Percentiles rank a stretch among this genome's conserved stretches.
Conservation (phyloP, 1,284 basidiomycete genomes). For the Athelia psychrophila region DNA sequence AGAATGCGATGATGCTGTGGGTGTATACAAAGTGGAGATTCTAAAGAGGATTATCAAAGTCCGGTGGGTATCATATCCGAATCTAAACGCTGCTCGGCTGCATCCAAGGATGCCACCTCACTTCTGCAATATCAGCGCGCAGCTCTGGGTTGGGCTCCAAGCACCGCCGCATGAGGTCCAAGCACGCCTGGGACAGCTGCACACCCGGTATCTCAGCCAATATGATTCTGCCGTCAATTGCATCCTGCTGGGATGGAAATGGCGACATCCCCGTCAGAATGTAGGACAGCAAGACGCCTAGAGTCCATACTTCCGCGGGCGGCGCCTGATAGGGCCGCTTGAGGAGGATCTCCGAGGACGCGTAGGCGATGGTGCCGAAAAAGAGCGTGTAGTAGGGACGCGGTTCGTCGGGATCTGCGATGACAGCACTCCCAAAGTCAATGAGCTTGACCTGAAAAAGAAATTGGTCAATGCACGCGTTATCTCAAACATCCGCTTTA, state of each 20-base stretch:
- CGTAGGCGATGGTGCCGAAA: slow-evolving; percentile 81
- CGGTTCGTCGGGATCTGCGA: slow-evolving; percentile 64
- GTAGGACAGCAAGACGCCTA: slow-evolving; percentile 88
- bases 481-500: slow-evolving; percentile 21
- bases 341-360: slow-evolving; percentile 77
- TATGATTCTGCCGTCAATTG: slow-evolving; percentile 50
- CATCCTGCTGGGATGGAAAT: slow-evolving; percentile 74
- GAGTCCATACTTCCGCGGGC: slow-evolving; percentile 87
- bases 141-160: slow-evolving; percentile 68
- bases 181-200: slow-evolving; percentile 36
- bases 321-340: slow-evolving; percentile 74
- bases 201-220: slow-evolving; percentile 34
- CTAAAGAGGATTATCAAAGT: no score
- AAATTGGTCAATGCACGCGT: slow-evolving; percentile 4
- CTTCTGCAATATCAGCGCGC: slow-evolving; percentile 68
- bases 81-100: slow-evolving; percentile 2
- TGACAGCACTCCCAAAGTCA: slow-evolving; percentile 88
- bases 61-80: no score
- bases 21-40: not conserved
- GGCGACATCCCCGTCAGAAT: slow-evolving; percentile 85
- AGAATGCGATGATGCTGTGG: not conserved
- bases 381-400: slow-evolving; percentile 74
- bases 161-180: slow-evolving; percentile 71
- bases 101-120: slow-evolving; percentile 80
- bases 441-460: slow-evolving; percentile 79